Base-by-base conservation (phyloP, 352 stramenopile genomes). In the Phytophthora parvispora region DNA sequence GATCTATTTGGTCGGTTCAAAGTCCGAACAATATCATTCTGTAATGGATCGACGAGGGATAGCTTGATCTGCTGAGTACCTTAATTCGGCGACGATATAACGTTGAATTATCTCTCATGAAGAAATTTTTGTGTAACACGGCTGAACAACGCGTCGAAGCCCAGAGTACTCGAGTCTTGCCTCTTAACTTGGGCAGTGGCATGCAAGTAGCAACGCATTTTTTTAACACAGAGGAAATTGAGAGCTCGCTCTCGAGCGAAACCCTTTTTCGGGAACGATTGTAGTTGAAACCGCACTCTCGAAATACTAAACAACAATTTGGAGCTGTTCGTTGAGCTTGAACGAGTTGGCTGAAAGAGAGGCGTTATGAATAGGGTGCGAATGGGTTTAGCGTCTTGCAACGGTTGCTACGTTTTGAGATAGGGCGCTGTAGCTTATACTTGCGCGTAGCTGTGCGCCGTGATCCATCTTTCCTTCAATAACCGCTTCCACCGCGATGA, bases 1-100 rank as follows among this genome's bases (percentile, higher is more conserved):
- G 25, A n/a, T 75, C 64, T 0, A 68, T 72, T 34, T 79, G 72
- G 72, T 77, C 72, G 0, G 72, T 79, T 58, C 58, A 64, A 56
- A 76, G 67, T 18, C 66, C 67, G 1, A 74, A 53, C 22, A 67
- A 72, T 15, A 52, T 75, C 5, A 72, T 75, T 31, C 48, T 72
- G 53, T 75, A 38, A 59, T 54, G 20, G 27, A 60, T 29, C 29
- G 13, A 45, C 31, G 24, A 45, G 22, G n/a, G 15, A 38, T n/a
- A n/a, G n/a, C n/a, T n/a, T n/a, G n/a, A n/a, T n/a, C n/a, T n/a
- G n/a, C n/a, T n/a, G n/a, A 16, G 15, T 9, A 8, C 15, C 22
- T 2, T 22, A n/a, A 45, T n/a, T 45, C 7, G 15, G 16, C 16
- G 38, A 45, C 6, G 6, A n/a, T 45, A 45, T 45, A 45, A 45